Evolutionary conservation across 768 basidiomycete genomes (phyloP), one percentile per base, ranked within the genome.

Genomic region (Lentinula detonsa): DNA sequence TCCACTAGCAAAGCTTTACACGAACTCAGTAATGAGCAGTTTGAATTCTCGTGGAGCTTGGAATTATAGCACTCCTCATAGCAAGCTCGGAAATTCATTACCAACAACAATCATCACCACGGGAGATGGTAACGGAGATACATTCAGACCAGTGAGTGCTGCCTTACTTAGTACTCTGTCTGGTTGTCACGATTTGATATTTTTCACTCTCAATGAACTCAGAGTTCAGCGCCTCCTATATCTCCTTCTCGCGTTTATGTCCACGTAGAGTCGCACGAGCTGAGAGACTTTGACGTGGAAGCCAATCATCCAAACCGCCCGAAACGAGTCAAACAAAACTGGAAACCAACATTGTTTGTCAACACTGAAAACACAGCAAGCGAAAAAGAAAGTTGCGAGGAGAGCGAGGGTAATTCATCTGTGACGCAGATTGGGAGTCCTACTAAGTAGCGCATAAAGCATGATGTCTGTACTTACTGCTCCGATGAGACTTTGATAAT

Each of bases 1-100:
- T 4, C 71, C 74, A 2, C 67, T 75, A 0, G 71, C 72, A 15
- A 75, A 75, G 64, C 63, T 75, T 9, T 75, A 75, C 64, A 73
- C 73, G 13, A 75, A 74, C 62, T 72, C 72, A 1, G 64, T 75
- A 13, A 67, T 75, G 70, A 73, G 73, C 2, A 72, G 68, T 61
- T 43, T 75, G 50, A 75, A 74, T 64, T 70, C 72, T 1, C 72
- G 74, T 6, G 67, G 69, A 6, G 72, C 69, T 35, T 74, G 72
- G 73, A 69, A 63, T 15, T 51, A 48, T 35, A 59, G 49, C 35
- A 59, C 31, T 7, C 46, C 33, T 9, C 35, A n/a, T 13, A 0
- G 33, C 31, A 57, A 56, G 15, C 39, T 46, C 21, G 23, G 43
- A 37, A 28, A 40, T 45, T 56, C 33, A 13, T 39, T 59, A 4